Conservation (phyloP, 2,329 filamentous ascomycete species). For the Diaporthe eres region DNA sequence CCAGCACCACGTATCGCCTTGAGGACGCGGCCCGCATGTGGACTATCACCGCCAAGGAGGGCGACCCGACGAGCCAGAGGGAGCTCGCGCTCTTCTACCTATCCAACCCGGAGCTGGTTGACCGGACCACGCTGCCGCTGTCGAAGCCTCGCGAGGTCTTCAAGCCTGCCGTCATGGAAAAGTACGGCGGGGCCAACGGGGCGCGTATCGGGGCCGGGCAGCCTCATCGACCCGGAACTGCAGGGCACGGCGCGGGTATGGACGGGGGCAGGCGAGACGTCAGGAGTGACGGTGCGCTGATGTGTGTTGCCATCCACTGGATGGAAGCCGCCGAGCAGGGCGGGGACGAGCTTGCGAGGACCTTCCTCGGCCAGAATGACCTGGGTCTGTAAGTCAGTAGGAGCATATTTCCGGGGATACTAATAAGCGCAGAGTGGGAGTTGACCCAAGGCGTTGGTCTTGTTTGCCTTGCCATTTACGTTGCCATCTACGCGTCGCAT, state of each 20-base stretch:
- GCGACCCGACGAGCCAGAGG: constrained; percentile 87
- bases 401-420: not conserved
- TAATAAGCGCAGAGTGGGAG: constrained; percentile 2
- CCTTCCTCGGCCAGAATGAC: constrained; percentile 78
- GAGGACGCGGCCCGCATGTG: constrained; percentile 90
- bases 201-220: constrained; percentile 44
- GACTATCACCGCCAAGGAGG: constrained; percentile 94
- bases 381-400: constrained; percentile 34
- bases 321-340: constrained; percentile 91
- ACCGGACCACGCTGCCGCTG: constrained; percentile 84
- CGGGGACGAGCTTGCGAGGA: constrained; percentile 87
- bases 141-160: constrained; percentile 91
- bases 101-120: constrained; percentile 88
- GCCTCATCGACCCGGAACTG: constrained; percentile 41
- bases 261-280: constrained; percentile 56
- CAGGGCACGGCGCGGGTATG: constrained; percentile 45
- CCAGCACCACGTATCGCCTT: constrained; percentile 76
- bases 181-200: constrained; percentile 62
- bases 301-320: constrained; percentile 97
- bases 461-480: constrained; percentile 8
- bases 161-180: constrained; percentile 87
- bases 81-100: constrained; percentile 95
- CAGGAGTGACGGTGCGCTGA: constrained; percentile 85
- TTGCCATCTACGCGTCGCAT: constrained; percentile 20
- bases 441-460: not conserved